Conservation (phyloP, 345 rosid genomes). For the Citrus trifoliata region DNA sequence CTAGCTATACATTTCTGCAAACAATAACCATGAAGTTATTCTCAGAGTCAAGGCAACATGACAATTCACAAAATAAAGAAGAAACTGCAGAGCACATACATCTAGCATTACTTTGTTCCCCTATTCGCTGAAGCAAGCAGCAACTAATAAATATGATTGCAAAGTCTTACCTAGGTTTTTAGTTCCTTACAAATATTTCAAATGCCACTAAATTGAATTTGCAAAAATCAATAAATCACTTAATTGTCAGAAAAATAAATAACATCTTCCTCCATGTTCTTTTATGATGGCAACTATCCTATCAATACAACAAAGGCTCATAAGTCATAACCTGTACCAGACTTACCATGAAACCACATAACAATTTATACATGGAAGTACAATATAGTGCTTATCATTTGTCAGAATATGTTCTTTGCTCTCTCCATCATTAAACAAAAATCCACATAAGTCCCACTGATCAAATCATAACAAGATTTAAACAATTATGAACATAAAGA, state of each 20-base stretch:
- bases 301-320: neutral
- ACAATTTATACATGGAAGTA: neutral
- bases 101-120: neutral
- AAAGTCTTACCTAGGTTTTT: neutral
- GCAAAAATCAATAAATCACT: neutral
- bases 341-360: neutral
- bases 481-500: neutral
- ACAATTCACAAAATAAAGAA: neutral
- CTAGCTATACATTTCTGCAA: slow-evolving; percentile 35
- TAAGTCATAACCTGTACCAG: neutral
- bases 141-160: neutral
- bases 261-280: neutral
- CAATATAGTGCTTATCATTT: neutral
- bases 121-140: neutral
- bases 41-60: neutral
- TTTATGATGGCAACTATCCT: neutral
- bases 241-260: neutral
- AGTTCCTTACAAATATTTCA: neutral
- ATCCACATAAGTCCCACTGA: neutral
- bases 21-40: neutral
- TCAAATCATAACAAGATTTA: neutral
- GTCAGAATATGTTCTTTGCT: neutral
- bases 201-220: neutral
- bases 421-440: neutral
- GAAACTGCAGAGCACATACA: neutral